Evolutionary conservation across 2,329 filamentous ascomycete species (phyloP).

Genomic region (Colletotrichum tofieldiae): DNA sequence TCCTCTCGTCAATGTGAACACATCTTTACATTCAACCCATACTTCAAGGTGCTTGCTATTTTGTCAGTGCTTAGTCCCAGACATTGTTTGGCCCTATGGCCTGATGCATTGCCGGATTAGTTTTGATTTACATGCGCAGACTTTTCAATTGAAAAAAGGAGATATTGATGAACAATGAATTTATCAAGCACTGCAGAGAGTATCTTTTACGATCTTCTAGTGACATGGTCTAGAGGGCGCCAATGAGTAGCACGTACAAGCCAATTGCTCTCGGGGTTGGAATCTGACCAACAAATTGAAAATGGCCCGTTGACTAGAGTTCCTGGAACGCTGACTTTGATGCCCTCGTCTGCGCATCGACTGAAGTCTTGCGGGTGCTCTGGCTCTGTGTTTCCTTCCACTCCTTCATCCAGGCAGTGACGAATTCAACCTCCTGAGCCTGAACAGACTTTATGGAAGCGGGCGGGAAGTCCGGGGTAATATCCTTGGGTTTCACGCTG

Average conservation of each 20-base stretch:
- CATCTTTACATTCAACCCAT: neutral
- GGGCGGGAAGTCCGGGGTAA: conserved; percentile 71
- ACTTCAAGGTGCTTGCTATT: neutral
- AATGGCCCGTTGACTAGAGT: conserved; percentile 7
- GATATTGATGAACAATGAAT: no score
- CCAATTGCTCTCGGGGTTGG: neutral
- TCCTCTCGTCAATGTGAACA: neutral
- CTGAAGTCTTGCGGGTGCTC: neutral
- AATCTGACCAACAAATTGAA: neutral
- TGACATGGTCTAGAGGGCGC: neutral
- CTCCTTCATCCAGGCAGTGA: conserved; percentile 77
- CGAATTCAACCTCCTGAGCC: conserved; percentile 71
- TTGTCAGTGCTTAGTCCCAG: neutral
- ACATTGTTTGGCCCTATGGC: neutral
- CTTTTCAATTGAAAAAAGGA: no score
- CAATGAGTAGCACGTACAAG: neutral
- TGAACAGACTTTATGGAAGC: conserved; percentile 72
- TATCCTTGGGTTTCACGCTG: conserved; percentile 75
- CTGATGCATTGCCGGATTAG: no score
- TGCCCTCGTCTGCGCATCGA: neutral
- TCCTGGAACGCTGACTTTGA: neutral
- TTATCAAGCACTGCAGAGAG: neutral
- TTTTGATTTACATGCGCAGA: no score
- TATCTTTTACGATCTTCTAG: neutral
- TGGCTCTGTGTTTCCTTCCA: conserved; percentile 56